Percentiles rank a stretch among this genome's conserved stretches.
Conservation (phyloP, 805 yeast species). For the Metschnikowia corniflorae region DNA sequence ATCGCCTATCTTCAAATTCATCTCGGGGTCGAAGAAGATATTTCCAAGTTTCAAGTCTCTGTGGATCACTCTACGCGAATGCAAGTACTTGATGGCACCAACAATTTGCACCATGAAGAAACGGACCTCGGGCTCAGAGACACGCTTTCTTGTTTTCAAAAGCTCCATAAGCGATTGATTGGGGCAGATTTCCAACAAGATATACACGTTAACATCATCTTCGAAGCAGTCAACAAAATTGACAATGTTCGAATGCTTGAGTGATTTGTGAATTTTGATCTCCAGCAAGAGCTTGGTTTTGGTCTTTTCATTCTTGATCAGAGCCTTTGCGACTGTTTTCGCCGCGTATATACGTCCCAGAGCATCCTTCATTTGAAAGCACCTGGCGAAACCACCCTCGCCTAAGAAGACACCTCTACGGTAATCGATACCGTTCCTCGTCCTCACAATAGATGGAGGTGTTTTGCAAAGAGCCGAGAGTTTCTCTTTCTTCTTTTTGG, state of each 20-base stretch:
- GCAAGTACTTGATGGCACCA: constrained; percentile 93
- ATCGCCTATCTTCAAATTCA: constrained; percentile 95
- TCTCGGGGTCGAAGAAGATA: constrained; percentile 87
- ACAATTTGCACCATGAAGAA: constrained; percentile 86
- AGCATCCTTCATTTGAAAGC: constrained; percentile 94
- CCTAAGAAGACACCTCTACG: constrained; percentile 89
- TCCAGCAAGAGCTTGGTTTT: constrained; percentile 83
- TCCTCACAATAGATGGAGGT: constrained; percentile 90
- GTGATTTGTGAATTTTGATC: constrained; percentile 88
- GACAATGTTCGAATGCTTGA: constrained; percentile 86
- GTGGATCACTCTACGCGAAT: constrained; percentile 87
- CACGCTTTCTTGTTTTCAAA: constrained; percentile 74
- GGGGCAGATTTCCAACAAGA: constrained; percentile 90
- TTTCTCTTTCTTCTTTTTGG: constrained; percentile 78
- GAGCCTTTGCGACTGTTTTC: constrained; percentile 94
- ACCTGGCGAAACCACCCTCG: constrained; percentile 98
- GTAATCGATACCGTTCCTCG: constrained; percentile 82
- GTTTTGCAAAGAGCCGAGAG: constrained; percentile 89
- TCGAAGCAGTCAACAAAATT: constrained; percentile 95
- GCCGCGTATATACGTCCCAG: constrained; percentile 89
- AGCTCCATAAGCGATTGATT: constrained; percentile 93
- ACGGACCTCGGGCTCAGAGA: constrained; percentile 90
- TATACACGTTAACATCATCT: constrained; percentile 91
- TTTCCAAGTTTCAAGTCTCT: constrained; percentile 95
- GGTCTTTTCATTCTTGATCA: constrained; percentile 87